A percentile compares a stretch with the other conserved stretches of the same genome.
phyloP scores from a whole-genome alignment of 768 basidiomycete genomes.

The Gloeopeniophorella convolvens region DNA sequence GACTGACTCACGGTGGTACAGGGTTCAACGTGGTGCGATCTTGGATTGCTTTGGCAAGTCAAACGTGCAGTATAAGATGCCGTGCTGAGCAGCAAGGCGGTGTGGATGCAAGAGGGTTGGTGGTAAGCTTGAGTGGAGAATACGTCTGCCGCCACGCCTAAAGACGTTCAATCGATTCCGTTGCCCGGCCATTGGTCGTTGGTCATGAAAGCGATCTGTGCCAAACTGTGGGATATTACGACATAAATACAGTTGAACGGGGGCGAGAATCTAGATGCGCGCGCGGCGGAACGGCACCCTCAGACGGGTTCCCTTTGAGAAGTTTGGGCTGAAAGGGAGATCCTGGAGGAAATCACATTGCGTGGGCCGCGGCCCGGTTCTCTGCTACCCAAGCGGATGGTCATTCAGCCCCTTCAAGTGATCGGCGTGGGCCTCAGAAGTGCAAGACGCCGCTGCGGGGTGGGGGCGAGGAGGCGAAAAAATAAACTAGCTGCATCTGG shows the following conservation, averaged over 20 bases:
- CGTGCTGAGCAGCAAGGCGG: conserved; percentile 5
- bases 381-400: conserved; percentile 7
- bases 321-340: background rate
- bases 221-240: conserved; percentile 15
- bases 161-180: too few species aligned
- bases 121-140: background rate
- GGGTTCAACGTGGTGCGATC: conserved; percentile 13
- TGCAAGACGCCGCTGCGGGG: conserved; percentile 13
- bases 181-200: conserved; percentile 5
- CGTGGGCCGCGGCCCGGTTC: conserved; percentile 16
- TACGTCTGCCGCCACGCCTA: conserved; percentile 1
- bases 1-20: conserved; percentile 5
- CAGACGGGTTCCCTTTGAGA: conserved; percentile 14
- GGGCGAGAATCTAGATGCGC: conserved; percentile 15
- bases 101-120: conserved; percentile 1
- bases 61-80: conserved; percentile 14
- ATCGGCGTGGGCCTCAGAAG: conserved; percentile 14
- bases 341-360: conserved; percentile 8
- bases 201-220: conserved; percentile 5
- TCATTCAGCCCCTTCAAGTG: conserved; percentile 3
- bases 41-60: conserved; percentile 1
- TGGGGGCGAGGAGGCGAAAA: background rate
- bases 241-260: too few species aligned
- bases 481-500: conserved; percentile 10
- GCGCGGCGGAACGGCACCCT: conserved; percentile 5